Evolutionary conservation across 768 basidiomycete genomes (phyloP), one percentile per base, ranked within the genome.

Genomic region (Tylopilus felleus): DNA sequence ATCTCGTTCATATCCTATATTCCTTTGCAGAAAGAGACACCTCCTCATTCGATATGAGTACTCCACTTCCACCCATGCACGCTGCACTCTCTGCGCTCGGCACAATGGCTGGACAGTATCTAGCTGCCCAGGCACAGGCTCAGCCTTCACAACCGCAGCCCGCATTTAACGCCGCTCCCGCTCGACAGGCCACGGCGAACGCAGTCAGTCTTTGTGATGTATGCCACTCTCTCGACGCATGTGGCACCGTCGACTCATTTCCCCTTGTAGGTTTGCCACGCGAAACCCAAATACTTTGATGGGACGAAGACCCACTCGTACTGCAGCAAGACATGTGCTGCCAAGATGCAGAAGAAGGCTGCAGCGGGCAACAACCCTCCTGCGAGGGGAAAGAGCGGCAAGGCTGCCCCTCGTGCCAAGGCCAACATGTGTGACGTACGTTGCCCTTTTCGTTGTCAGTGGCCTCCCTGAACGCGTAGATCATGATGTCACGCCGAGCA

Each of bases 291-390:
- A 59, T 77, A 78, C 61, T 72, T 73, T 58, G 84, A 84, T 55
- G 81, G 81, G 13, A 71, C 66, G 44, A 82, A 78, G 63, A 77
- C 75, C 5, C 83, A 84, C 63, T 74, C 78, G 0, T 85, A 77
- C 59, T 85, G 83, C 59, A 71, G 81, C 61, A 85, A 80, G 70
- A 76, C 75, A 6, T 85, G 83, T 61, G 73, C 74, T 39, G 79
- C 82, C n/a, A 62, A 79, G 77, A 69, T 71, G 52, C 60, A 72
- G 73, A 67, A 59, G 53, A 61, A 60, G 62, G 58, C 60, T 40
- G 49, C 57, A 22, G 55, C 62, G 21, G 60, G 64, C 43, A 61
- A 60, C 17, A 66, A 63, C n/a, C 66, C 62, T 45, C 59, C 73
- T 13, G 55, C 63, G 42, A 68, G 56, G 29, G 61, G 62, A 47